Conservation (phyloP, 306 rosid species). For the Bauhinia variegata region DNA sequence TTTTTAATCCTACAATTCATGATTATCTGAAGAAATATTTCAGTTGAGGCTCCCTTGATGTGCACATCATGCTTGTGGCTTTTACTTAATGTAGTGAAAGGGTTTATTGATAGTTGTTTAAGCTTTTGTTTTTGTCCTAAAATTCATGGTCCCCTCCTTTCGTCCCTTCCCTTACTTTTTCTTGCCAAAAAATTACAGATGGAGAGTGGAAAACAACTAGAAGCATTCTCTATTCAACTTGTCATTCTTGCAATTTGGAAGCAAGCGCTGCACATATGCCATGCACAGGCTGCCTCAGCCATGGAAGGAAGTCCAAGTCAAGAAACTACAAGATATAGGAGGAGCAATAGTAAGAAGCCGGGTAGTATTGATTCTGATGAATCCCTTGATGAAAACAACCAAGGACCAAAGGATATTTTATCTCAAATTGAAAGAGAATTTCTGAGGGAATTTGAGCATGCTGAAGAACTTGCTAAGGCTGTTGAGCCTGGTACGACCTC, state of each 20-base stretch:
- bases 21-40: not conserved
- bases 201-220: conserved; percentile 68
- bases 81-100: too few relatives aligned
- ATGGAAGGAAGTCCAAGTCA: conserved; percentile 96
- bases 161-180: too few relatives aligned
- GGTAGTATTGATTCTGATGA: conserved; percentile 61
- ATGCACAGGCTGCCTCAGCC: conserved; percentile 97
- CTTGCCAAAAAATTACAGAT: not conserved
- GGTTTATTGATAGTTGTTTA: too few relatives aligned
- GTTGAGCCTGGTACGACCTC: conserved; percentile 77
- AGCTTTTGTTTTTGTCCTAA: too few relatives aligned
- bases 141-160: too few relatives aligned
- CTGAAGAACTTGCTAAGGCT: conserved; percentile 88
- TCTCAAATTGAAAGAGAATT: conserved; percentile 79
- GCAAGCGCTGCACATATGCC: conserved; percentile 97
- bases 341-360: conserved; percentile 64
- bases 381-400: conserved; percentile 55
- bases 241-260: conserved; percentile 99
- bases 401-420: conserved; percentile 58
- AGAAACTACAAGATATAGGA: conserved; percentile 68
- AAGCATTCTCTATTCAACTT: conserved; percentile 95
- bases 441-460: conserved; percentile 82
- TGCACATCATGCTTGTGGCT: too few relatives aligned
- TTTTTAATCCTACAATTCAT: not conserved
- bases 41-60: too few relatives aligned